Conservation (phyloP, 1,284 basidiomycete species). For the Trametes hirsuta region DNA sequence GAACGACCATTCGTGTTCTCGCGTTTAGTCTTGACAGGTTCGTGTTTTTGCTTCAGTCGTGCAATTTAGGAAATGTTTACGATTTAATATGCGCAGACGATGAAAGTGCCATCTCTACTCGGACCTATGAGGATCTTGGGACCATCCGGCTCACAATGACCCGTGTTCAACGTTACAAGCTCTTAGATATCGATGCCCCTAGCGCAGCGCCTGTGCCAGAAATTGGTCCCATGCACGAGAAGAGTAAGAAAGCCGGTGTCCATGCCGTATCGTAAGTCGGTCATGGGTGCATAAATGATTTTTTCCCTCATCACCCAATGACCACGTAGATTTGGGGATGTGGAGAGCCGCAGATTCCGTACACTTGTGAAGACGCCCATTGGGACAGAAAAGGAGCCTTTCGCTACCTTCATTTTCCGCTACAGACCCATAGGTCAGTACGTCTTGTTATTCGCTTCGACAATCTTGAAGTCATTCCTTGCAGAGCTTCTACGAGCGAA, state of each 20-base stretch:
- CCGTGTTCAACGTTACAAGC: neutral
- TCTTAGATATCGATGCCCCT: neutral
- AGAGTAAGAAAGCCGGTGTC: slow-evolving; percentile 23
- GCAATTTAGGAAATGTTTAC: too few species aligned
- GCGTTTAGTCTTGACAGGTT: too few species aligned
- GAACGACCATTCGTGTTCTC: too few species aligned
- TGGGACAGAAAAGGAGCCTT: slow-evolving; percentile 1
- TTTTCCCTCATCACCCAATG: neutral
- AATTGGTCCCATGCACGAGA: slow-evolving; percentile 21
- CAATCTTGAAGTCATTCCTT: neutral
- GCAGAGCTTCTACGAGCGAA: neutral
- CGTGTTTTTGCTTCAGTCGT: too few species aligned
- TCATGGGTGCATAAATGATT: neutral
- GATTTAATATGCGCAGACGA: neutral
- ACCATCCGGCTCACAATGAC: neutral
- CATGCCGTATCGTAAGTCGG: slow-evolving; percentile 19
- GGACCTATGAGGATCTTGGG: neutral
- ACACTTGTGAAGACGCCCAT: neutral
- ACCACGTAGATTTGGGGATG: neutral
- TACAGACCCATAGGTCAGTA: slow-evolving; percentile 20
- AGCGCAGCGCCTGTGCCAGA: neutral
- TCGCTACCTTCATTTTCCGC: slow-evolving; percentile 14
- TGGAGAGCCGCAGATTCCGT: neutral
- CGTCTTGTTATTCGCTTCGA: neutral
- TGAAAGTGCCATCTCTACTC: neutral